Conservation (phyloP, 441 rosid species). For the Erodium chrysanthum region DNA sequence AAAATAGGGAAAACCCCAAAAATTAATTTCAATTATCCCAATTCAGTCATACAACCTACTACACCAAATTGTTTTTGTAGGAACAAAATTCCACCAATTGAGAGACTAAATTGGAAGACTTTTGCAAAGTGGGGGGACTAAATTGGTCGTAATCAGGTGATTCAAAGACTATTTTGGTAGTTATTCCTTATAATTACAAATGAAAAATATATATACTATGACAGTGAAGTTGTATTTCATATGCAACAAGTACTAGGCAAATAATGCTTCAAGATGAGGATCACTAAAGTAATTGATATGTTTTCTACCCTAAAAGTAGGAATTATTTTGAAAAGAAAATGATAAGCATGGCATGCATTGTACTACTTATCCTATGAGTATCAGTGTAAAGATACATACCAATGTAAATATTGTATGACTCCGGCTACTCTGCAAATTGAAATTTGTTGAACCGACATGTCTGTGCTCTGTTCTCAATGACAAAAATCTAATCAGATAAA, state of each 20-base stretch:
- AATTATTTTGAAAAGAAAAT: too few relatives aligned
- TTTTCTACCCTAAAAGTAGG: too few relatives aligned
- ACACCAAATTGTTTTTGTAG: too few relatives aligned
- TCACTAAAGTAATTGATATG: neutral
- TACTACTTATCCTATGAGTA: neutral
- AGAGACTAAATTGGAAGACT: neutral
- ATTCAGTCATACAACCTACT: neutral
- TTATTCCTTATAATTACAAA: neutral
- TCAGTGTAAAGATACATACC: slow-evolving; percentile 30
- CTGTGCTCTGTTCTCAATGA: slow-evolving; percentile 67
- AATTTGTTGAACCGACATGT: slow-evolving; percentile 95
- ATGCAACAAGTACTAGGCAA: slow-evolving; percentile 15
- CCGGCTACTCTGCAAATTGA: slow-evolving; percentile 94
- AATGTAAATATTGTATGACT: slow-evolving; percentile 97
- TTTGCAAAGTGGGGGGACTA: neutral
- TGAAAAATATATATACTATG: neutral
- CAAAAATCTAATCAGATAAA: slow-evolving; percentile 18
- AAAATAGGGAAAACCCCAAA: too few relatives aligned
- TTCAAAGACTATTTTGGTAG: neutral
- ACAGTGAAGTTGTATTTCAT: slow-evolving; percentile 6
- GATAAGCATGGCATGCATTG: too few relatives aligned
- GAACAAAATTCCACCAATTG: neutral
- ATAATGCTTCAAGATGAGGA: slow-evolving; percentile 4
- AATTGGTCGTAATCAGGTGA: neutral
- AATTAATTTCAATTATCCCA: neutral